Percentiles rank a stretch among this genome's conserved stretches.
phyloP scores from a whole-genome alignment of 2,329 filamentous ascomycete species.

The Cercospora berteroae region DNA sequence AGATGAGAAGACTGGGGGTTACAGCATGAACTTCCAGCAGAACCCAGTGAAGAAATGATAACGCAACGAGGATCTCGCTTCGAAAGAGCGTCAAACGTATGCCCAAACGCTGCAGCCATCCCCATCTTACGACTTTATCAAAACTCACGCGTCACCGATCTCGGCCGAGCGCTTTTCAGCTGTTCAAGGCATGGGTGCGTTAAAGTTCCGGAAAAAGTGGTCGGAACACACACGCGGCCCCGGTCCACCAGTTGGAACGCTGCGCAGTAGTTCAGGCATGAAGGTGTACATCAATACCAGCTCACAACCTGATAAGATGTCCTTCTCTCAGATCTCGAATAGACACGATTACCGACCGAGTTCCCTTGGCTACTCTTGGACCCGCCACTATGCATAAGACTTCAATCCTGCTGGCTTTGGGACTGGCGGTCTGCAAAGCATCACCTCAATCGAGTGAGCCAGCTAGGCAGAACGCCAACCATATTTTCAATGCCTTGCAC shows the following conservation, averaged over 20 bases:
- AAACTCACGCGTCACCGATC: background rate
- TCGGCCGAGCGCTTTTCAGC: background rate
- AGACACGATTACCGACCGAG: background rate
- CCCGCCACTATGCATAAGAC: background rate
- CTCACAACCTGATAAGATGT: background rate
- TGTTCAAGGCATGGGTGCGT: background rate
- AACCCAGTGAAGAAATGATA: constrained; percentile 27
- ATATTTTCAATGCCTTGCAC: constrained; percentile 70
- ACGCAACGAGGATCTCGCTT: background rate
- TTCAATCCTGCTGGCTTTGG: background rate
- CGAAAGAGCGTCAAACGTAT: background rate
- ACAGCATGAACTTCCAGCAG: constrained; percentile 84
- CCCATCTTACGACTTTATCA: background rate
- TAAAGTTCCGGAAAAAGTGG: background rate
- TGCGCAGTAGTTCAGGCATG: background rate
- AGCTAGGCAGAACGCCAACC: constrained; percentile 23
- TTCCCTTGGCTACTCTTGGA: background rate
- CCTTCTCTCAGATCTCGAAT: background rate
- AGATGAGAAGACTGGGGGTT: constrained; percentile 84
- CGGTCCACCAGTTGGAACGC: background rate
- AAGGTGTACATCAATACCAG: background rate
- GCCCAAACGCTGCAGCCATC: background rate
- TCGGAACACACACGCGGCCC: background rate
- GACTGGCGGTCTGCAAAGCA: background rate
- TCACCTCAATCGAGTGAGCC: background rate